Conservation (phyloP, 768 basidiomycete genomes). For the Termitomyces sp. region DNA sequence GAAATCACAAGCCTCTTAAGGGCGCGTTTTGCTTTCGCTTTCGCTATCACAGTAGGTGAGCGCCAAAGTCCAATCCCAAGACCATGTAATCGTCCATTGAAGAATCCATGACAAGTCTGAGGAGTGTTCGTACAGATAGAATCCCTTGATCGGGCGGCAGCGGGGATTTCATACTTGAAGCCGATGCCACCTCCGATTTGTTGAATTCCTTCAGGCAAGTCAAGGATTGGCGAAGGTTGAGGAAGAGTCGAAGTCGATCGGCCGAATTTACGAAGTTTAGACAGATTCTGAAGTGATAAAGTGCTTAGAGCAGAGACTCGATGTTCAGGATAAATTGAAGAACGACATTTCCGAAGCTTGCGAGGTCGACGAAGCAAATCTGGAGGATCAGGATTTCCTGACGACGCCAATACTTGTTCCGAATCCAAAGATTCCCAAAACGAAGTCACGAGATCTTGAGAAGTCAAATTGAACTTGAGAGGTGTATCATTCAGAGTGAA, state of each 20-base stretch:
- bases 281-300: constrained; percentile 29
- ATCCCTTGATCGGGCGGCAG: constrained; percentile 22
- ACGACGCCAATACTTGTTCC: constrained; percentile 26
- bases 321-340: constrained; percentile 26
- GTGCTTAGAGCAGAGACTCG: constrained; percentile 30
- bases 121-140: constrained; percentile 20
- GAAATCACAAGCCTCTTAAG: constrained; percentile 6
- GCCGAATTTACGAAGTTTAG: constrained; percentile 36
- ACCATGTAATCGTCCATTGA: constrained; percentile 11
- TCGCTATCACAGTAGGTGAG: constrained; percentile 11
- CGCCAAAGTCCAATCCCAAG: constrained; percentile 15
- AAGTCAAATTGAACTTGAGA: constrained; percentile 15
- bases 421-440: constrained; percentile 48
- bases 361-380: constrained; percentile 24
- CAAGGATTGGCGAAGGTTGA: constrained; percentile 15
- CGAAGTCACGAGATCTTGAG: constrained; percentile 26
- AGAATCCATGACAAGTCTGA: constrained; percentile 16
- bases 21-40: constrained; percentile 13
- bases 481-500: constrained; percentile 10
- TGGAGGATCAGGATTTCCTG: constrained; percentile 14
- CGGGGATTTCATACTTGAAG: constrained; percentile 38
- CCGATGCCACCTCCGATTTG: constrained; percentile 53
- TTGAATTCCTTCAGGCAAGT: constrained; percentile 44
- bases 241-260: constrained; percentile 28
- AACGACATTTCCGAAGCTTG: constrained; percentile 37